Evolutionary conservation across 2,329 filamentous ascomycete species (phyloP).

Genomic region (Cladorrhinum sp.): DNA sequence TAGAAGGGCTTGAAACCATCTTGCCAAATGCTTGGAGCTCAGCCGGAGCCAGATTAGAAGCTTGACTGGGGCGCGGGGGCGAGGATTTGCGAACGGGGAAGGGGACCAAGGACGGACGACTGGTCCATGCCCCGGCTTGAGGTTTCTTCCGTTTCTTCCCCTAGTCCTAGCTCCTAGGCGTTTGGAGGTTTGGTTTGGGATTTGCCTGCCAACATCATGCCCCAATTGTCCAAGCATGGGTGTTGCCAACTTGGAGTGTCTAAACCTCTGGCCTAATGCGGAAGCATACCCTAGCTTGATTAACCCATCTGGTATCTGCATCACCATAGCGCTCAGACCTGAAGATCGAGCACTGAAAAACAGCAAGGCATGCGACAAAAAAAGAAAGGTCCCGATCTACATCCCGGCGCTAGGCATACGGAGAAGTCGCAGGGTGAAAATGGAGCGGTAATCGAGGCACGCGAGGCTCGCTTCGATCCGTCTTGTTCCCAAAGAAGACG

Average conservation of each 20-base stretch:
- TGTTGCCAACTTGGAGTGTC: slow-evolving; percentile 10
- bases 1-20: slow-evolving; percentile 19
- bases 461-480: slow-evolving; percentile 27
- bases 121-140: slow-evolving; percentile 23
- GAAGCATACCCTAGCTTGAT: slow-evolving; percentile 17
- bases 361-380: slow-evolving; percentile 19
- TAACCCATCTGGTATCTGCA: slow-evolving; percentile 21
- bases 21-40: slow-evolving; percentile 16
- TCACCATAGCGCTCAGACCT: slow-evolving; percentile 18
- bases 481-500: slow-evolving; percentile 18
- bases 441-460: slow-evolving; percentile 12
- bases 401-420: slow-evolving; percentile 11
- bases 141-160: slow-evolving; percentile 9
- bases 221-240: slow-evolving; percentile 8
- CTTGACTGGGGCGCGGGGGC: slow-evolving; percentile 6
- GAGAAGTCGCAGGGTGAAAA: slow-evolving; percentile 14
- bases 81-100: slow-evolving; percentile 21
- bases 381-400: not conserved
- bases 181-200: slow-evolving; percentile 22
- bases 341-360: slow-evolving; percentile 1
- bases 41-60: slow-evolving; percentile 13
- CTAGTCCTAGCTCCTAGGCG: slow-evolving; percentile 7
- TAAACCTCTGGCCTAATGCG: slow-evolving; percentile 17
- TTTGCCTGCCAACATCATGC: slow-evolving; percentile 12
- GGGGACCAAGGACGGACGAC: slow-evolving; percentile 9